Conservation (phyloP, 768 basidiomycete species). For the Kwoniella newhampshirensis region DNA sequence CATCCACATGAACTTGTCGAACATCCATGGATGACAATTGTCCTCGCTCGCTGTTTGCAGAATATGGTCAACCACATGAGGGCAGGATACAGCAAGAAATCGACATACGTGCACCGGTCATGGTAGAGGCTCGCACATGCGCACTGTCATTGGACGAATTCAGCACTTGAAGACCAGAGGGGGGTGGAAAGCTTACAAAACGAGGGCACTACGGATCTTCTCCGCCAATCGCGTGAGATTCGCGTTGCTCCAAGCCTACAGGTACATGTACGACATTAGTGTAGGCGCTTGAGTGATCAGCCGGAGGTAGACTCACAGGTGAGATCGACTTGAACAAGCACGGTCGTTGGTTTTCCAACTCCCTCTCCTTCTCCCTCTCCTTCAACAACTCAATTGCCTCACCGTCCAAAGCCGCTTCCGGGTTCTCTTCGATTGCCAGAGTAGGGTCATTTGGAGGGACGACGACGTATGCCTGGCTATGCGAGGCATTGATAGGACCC, state of each 20-base stretch:
- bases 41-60: conserved; percentile 50
- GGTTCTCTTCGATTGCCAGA: conserved; percentile 5
- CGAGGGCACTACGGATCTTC: conserved; percentile 92
- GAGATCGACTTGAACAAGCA: conserved; percentile 96
- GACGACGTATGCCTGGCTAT: conserved; percentile 6
- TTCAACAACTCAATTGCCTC: conserved; percentile 20
- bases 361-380: conserved; percentile 34
- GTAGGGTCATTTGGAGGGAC: conserved; percentile 9
- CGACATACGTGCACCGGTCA: conserved; percentile 51
- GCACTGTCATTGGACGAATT: conserved; percentile 56
- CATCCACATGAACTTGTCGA: conserved; percentile 96
- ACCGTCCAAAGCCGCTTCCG: conserved; percentile 9
- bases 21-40: conserved; percentile 77
- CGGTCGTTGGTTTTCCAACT: conserved; percentile 57
- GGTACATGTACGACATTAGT: not conserved
- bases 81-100: not conserved
- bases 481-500: not conserved
- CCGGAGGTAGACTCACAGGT: conserved; percentile 73
- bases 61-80: not conserved
- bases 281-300: not conserved
- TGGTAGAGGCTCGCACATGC: conserved; percentile 88
- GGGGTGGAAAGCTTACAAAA: conserved; percentile 66
- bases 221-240: conserved; percentile 92
- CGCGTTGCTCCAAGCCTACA: conserved; percentile 91
- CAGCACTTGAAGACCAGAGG: not conserved